phyloP scores from a whole-genome alignment of 305 asterid genomes.

The Stenogyne calaminthoides region DNA sequence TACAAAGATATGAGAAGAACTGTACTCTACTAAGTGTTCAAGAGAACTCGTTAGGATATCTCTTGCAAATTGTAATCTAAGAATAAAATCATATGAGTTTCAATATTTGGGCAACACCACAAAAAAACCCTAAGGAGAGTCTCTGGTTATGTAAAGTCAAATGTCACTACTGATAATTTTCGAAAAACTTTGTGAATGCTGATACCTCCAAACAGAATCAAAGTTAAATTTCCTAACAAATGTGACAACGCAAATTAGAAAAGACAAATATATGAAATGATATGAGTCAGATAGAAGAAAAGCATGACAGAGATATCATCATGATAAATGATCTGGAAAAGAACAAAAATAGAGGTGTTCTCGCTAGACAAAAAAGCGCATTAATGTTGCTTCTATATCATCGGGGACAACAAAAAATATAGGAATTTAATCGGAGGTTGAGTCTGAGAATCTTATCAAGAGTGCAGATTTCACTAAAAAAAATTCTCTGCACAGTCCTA shows the following conservation, averaged over 20 bases:
- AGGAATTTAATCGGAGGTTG: not conserved
- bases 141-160: not conserved
- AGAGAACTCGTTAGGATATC: not conserved
- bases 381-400: not conserved
- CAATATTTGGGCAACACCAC: not conserved
- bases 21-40: not conserved
- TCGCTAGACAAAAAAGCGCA: not conserved
- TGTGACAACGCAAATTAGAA: not conserved
- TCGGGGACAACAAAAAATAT: not conserved
- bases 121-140: not conserved
- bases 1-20: constrained; percentile 2
- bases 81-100: not conserved
- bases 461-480: not conserved
- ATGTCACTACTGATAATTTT: not conserved
- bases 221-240: not conserved
- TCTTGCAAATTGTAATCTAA: not conserved
- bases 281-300: not conserved
- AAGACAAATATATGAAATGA: not conserved
- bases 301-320: not conserved
- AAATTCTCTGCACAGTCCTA: not conserved
- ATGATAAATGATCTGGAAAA: not conserved
- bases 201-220: not conserved
- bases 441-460: not conserved
- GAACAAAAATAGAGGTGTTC: not conserved
- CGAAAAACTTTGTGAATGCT: not conserved